These are phyloP conservation scores for Cinchona pubescens DNA, from an alignment of 257 asterid species.

Conservation along the genomic window DNA sequence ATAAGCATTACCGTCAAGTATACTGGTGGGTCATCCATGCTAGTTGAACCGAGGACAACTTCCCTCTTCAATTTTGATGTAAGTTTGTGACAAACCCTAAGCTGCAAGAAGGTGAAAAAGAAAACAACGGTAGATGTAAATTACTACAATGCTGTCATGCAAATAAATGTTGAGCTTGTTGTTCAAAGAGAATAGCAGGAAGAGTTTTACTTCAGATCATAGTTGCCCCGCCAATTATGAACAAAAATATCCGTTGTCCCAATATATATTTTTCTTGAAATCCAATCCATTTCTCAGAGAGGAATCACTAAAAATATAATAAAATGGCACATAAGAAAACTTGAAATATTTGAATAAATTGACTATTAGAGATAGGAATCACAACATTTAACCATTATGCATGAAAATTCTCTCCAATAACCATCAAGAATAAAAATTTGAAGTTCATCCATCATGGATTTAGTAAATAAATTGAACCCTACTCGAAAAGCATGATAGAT, in stretches of 20 bases:
- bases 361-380: not conserved
- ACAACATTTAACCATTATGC: not conserved
- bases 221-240: slow-evolving; percentile 94
- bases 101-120: slow-evolving; percentile 43
- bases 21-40: slow-evolving; percentile 84
- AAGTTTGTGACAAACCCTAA: slow-evolving; percentile 89
- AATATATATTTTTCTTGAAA: slow-evolving; percentile 66
- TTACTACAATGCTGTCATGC: slow-evolving; percentile 9
- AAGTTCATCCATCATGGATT: not conserved
- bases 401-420: not conserved
- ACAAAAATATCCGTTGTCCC: slow-evolving; percentile 89
- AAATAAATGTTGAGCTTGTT: not conserved
- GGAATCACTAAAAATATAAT: slow-evolving; percentile 60
- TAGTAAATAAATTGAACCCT: not conserved
- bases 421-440: not conserved
- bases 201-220: slow-evolving; percentile 78
- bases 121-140: slow-evolving; percentile 3
- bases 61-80: slow-evolving; percentile 82
- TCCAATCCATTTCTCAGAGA: slow-evolving; percentile 54
- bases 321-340: slow-evolving; percentile 19
- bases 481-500: not conserved
- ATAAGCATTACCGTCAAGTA: slow-evolving; percentile 62
- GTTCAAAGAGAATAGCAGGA: slow-evolving; percentile 13
- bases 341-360: not conserved
- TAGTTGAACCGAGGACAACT: slow-evolving; percentile 89